Conservation (phyloP, 371 early-diverging fungal species). For the Racocetra persica region DNA sequence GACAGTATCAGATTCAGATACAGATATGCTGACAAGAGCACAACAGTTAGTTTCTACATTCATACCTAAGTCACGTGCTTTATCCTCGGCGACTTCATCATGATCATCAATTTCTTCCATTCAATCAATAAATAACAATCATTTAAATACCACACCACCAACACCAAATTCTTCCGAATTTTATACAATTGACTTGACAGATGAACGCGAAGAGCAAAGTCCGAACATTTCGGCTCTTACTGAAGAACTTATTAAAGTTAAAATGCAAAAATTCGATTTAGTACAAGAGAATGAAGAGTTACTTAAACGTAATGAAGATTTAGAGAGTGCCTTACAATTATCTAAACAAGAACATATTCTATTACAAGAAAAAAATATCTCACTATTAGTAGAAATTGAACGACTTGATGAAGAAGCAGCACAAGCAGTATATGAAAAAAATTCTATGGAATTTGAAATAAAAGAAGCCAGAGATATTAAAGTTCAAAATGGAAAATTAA, state of each 20-base stretch:
- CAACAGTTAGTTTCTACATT: neutral
- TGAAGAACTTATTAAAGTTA: constrained; percentile 51
- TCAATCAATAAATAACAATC: no score
- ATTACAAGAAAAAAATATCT: constrained; percentile 46
- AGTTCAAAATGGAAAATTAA: neutral
- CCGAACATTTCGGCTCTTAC: constrained; percentile 39
- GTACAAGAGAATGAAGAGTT: constrained; percentile 31
- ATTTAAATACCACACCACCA: no score
- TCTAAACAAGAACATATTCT: constrained; percentile 50
- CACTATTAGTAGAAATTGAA: constrained; percentile 45
- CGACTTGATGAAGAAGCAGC: constrained; percentile 48
- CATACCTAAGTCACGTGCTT: neutral
- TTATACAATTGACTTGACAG: neutral
- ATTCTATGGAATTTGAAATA: constrained; percentile 15
- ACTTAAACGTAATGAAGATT: constrained; percentile 41
- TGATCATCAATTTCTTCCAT: neutral
- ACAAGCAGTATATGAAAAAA: constrained; percentile 30
- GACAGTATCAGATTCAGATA: constrained; percentile 40
- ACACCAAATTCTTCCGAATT: no score
- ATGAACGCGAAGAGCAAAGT: neutral
- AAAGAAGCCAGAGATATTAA: constrained; percentile 7
- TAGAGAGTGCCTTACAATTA: constrained; percentile 49
- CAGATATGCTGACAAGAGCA: constrained; percentile 39
- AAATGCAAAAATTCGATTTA: constrained; percentile 42
- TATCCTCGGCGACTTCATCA: neutral